A percentile compares a stretch with the other conserved stretches of the same genome.
These are phyloP conservation scores for Mycena floridula DNA, from an alignment of 768 basidiomycete species.

Conservation along the genomic window DNA sequence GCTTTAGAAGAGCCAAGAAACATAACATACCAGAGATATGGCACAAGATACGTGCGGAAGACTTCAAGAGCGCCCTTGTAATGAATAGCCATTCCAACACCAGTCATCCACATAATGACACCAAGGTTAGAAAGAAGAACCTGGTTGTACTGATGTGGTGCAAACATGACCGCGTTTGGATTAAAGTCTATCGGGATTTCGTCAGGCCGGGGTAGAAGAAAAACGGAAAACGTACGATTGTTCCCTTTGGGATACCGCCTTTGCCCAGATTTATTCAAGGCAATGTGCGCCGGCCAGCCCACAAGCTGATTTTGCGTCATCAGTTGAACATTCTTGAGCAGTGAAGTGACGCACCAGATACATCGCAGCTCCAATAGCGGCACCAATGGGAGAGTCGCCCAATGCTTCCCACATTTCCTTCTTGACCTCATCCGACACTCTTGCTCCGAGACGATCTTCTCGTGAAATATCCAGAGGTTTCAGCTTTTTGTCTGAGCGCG, in stretches of 20 bases:
- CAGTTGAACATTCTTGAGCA: not conserved
- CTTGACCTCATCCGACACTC: constrained; percentile 60
- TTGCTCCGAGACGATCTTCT: constrained; percentile 60
- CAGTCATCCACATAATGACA: constrained; percentile 64
- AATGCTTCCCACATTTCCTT: constrained; percentile 79
- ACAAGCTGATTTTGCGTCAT: constrained; percentile 37
- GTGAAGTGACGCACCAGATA: constrained; percentile 46
- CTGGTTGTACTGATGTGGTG: constrained; percentile 68
- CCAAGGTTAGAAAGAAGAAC: constrained; percentile 82
- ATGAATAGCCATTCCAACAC: constrained; percentile 46
- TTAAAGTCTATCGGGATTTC: constrained; percentile 57
- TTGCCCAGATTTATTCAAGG: constrained; percentile 83
- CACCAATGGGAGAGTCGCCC: constrained; percentile 83
- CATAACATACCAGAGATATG: constrained; percentile 72
- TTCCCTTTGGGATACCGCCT: constrained; percentile 67
- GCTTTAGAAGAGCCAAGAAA: not conserved
- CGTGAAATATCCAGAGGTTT: constrained; percentile 61
- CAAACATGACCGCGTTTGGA: constrained; percentile 77
- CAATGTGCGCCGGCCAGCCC: constrained; percentile 86
- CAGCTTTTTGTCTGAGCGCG: constrained; percentile 67
- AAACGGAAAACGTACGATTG: constrained; percentile 54
- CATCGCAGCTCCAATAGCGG: constrained; percentile 43
- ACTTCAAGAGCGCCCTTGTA: constrained; percentile 65
- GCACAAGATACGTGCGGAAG: constrained; percentile 77
- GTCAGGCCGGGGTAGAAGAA: not conserved